phyloP scores from a whole-genome alignment of 345 rosid species.

The Erucastrum elatum region DNA sequence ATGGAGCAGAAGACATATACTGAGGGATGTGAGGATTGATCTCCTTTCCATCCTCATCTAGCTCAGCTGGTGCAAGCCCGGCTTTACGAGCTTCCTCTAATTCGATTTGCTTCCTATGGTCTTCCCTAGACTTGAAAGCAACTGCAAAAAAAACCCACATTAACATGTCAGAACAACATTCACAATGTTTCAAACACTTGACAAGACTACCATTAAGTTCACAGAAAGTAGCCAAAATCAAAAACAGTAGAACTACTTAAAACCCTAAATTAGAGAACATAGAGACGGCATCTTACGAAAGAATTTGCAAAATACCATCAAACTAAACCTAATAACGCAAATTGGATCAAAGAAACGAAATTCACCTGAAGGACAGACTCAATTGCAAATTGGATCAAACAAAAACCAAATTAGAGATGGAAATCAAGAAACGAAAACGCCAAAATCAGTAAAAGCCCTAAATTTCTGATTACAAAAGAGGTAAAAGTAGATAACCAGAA shows the following conservation, averaged over 20 bases:
- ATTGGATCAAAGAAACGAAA: background rate
- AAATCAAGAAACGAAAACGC: background rate
- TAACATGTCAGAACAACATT: conserved; percentile 64
- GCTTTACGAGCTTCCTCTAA: conserved; percentile 72
- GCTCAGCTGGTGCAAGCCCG: conserved; percentile 76
- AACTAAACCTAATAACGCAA: too few relatives aligned
- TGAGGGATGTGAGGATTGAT: conserved; percentile 78
- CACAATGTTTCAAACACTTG: conserved; percentile 29
- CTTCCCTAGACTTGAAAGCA: conserved; percentile 69
- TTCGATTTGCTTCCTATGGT: conserved; percentile 60
- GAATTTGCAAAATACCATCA: too few relatives aligned
- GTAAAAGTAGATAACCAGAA: background rate
- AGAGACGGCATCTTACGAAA: background rate
- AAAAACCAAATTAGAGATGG: background rate
- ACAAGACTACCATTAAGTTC: background rate
- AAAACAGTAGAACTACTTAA: background rate
- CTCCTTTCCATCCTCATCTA: conserved; percentile 78
- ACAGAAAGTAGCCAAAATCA: background rate
- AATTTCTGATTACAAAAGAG: background rate
- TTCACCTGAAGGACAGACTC: background rate
- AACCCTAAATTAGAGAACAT: background rate
- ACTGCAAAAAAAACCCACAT: conserved; percentile 51
- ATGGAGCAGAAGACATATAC: conserved; percentile 77
- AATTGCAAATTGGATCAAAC: background rate
- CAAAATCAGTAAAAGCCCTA: conserved; percentile 12